A percentile compares a stretch with the other conserved stretches of the same genome.
phyloP scores from a whole-genome alignment of 805 yeast species.

The Isabelozyma heimii region DNA sequence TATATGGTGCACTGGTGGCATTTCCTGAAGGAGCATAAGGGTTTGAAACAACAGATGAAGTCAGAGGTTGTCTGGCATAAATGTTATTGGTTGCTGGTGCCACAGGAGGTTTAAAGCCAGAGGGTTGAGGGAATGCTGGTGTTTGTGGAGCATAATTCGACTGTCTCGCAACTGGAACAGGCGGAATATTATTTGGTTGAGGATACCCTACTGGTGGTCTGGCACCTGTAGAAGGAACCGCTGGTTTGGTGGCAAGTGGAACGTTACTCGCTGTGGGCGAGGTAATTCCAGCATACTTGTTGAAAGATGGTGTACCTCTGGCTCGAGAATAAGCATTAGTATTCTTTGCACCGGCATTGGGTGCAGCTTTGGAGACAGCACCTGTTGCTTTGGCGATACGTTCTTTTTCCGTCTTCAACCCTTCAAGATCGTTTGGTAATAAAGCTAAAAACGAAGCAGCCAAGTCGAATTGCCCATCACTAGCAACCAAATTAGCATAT shows the following conservation, averaged over 20 bases:
- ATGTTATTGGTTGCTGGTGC: conserved; percentile 2
- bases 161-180: conserved; percentile 3
- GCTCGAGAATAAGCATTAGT: background rate
- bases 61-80: conserved; percentile 2
- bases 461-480: conserved; percentile 78
- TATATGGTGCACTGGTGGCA: conserved; percentile 13
- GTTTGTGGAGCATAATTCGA: conserved; percentile 1
- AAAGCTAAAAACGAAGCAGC: conserved; percentile 69
- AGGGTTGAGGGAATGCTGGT: background rate
- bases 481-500: conserved; percentile 75
- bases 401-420: conserved; percentile 69
- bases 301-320: background rate
- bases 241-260: background rate
- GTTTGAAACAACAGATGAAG: conserved; percentile 14
- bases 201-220: conserved; percentile 14
- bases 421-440: conserved; percentile 73
- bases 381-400: conserved; percentile 71
- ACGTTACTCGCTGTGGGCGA: conserved; percentile 5
- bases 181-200: conserved; percentile 12
- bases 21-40: conserved; percentile 17
- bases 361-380: conserved; percentile 7
- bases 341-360: background rate
- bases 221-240: conserved; percentile 11
- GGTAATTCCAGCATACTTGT: background rate
- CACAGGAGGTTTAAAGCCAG: conserved; percentile 2